Evolutionary conservation across 1,284 basidiomycete species (phyloP).

Genomic region (Ceraceosorus guamensis): DNA sequence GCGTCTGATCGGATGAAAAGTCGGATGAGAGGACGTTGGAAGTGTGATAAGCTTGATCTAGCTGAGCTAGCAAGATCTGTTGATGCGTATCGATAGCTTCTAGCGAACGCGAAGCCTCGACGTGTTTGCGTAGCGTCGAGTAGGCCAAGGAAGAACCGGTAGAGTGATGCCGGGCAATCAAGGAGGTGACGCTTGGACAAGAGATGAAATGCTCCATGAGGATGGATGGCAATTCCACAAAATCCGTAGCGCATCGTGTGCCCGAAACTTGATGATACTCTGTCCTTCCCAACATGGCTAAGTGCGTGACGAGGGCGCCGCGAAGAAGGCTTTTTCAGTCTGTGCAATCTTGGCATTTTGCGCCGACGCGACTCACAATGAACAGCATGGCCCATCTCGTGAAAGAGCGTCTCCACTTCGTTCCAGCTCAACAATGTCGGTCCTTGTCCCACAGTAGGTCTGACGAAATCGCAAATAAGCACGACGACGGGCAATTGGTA

Average conservation of each 20-base stretch:
- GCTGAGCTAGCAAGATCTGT: constrained; percentile 78
- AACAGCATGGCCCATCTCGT: constrained; percentile 99
- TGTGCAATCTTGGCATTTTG: not conserved
- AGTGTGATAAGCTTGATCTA: constrained; percentile 89
- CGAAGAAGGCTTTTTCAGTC: constrained; percentile 3
- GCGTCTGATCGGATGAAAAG: constrained; percentile 55
- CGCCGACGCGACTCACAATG: constrained; percentile 65
- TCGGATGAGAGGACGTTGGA: constrained; percentile 51
- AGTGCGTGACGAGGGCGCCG: not conserved
- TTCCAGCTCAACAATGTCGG: constrained; percentile 76
- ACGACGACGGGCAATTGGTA: constrained; percentile 89
- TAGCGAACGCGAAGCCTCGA: constrained; percentile 21
- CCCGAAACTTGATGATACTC: constrained; percentile 97
- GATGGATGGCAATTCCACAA: constrained; percentile 94
- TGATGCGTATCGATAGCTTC: constrained; percentile 68
- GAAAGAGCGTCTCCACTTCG: constrained; percentile 89
- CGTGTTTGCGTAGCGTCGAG: constrained; percentile 53
- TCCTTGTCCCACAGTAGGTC: constrained; percentile 57
- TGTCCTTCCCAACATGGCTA: constrained; percentile 95
- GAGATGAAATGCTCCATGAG: constrained; percentile 94
- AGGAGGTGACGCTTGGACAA: constrained; percentile 70
- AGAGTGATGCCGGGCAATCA: constrained; percentile 60
- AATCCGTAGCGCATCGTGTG: constrained; percentile 96
- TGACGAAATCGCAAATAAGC: constrained; percentile 77
- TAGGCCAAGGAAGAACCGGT: constrained; percentile 65